Evolutionary conservation across 2,329 filamentous ascomycete species (phyloP).

Genomic region (Exserohilum turcica): DNA sequence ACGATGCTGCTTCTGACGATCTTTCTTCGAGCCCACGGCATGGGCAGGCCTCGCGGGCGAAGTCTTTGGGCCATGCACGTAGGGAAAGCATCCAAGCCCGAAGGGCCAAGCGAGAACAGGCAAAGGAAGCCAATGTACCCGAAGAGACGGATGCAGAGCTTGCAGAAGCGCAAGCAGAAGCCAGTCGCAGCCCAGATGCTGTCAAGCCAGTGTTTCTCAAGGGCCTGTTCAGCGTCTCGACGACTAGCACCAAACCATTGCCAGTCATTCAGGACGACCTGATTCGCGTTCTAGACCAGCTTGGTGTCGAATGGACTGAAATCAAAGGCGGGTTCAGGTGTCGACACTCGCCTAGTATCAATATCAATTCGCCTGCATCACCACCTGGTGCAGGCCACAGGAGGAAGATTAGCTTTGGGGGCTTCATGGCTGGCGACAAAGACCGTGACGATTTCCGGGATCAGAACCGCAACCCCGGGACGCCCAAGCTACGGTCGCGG

Average conservation of each 20-base stretch:
- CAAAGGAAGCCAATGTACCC: conserved; percentile 76
- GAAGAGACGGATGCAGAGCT: conserved; percentile 90
- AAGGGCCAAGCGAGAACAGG: conserved; percentile 73
- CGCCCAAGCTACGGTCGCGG: conserved; percentile 53
- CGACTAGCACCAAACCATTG: conserved; percentile 90
- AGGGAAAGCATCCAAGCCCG: conserved; percentile 91
- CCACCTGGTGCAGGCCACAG: conserved; percentile 59
- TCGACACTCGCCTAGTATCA: conserved; percentile 85
- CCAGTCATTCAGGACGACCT: conserved; percentile 85
- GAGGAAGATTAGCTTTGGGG: conserved; percentile 83
- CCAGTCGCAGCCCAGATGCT: conserved; percentile 70
- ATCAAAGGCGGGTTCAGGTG: conserved; percentile 95
- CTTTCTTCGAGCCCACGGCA: conserved; percentile 41
- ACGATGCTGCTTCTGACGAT: conserved; percentile 58
- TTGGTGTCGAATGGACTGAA: conserved; percentile 89
- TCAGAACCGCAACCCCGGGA: conserved; percentile 58
- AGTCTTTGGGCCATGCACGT: conserved; percentile 86
- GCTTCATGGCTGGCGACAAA: conserved; percentile 59
- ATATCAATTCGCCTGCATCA: conserved; percentile 59
- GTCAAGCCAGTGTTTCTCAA: conserved; percentile 96
- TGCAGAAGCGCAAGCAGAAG: conserved; percentile 57
- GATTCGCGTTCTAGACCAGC: conserved; percentile 82
- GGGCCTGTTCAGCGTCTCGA: conserved; percentile 95
- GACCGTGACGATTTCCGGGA: conserved; percentile 74
- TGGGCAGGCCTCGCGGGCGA: conserved; percentile 63